Evolutionary conservation across 1,284 basidiomycete species (phyloP).

Genomic region (Pyrrhoderma noxium): DNA sequence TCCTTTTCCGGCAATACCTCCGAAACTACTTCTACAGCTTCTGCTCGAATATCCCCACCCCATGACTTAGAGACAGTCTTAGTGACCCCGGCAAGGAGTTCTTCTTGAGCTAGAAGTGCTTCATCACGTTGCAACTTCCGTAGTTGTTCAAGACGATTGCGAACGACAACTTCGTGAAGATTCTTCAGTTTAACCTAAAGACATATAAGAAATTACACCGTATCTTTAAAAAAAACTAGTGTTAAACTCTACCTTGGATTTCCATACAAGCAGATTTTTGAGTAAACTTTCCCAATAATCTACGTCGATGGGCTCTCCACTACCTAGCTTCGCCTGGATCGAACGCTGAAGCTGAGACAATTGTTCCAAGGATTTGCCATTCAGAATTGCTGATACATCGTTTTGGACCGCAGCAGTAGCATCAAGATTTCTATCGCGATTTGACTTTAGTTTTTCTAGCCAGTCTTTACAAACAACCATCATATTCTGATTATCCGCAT

Average conservation of each 20-base stretch:
- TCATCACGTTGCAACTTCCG: constrained; percentile 94
- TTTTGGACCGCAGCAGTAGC: constrained; percentile 74
- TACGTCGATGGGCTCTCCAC: constrained; percentile 91
- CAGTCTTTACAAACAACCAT: constrained; percentile 93
- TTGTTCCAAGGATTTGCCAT: constrained; percentile 79
- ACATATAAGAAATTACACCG: constrained; percentile 11
- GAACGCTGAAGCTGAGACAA: constrained; percentile 78
- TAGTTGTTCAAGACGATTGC: constrained; percentile 92
- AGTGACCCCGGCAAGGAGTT: constrained; percentile 77
- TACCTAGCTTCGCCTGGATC: constrained; percentile 82
- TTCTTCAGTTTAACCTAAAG: constrained; percentile 80
- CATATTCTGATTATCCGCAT: constrained; percentile 69
- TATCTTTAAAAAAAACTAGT: neutral
- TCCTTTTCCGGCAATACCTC: constrained; percentile 26
- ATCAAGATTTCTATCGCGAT: constrained; percentile 51
- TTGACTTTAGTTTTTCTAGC: constrained; percentile 67
- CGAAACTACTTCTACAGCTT: constrained; percentile 18
- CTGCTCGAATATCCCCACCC: constrained; percentile 37
- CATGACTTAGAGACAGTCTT: constrained; percentile 43
- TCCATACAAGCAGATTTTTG: constrained; percentile 93
- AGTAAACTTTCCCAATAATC: constrained; percentile 97
- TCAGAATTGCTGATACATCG: constrained; percentile 67
- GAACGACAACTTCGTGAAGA: constrained; percentile 92
- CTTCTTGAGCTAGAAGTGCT: constrained; percentile 86
- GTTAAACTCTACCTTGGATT: constrained; percentile 83